Conservation (phyloP, 2,329 filamentous ascomycete species). For the Colletotrichum camelliae region DNA sequence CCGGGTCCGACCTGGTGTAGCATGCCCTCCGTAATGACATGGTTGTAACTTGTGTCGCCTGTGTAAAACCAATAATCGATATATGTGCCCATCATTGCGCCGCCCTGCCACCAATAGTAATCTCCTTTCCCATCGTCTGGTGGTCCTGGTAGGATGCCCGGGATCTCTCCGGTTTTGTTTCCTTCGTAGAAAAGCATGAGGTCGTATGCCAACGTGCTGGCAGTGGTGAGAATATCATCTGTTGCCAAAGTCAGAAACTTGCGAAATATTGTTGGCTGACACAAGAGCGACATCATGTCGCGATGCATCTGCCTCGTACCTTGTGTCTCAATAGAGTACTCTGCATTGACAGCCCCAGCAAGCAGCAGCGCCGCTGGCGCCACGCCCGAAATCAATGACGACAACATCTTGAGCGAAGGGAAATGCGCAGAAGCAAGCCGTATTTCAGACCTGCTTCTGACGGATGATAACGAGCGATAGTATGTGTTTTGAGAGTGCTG, state of each 20-base stretch:
- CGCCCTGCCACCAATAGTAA: conserved; percentile 73
- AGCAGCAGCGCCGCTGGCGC: conserved; percentile 9
- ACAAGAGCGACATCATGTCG: background rate
- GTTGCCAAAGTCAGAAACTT: background rate
- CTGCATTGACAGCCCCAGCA: background rate
- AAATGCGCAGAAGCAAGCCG: background rate
- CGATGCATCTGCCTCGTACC: background rate
- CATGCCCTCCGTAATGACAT: conserved; percentile 55
- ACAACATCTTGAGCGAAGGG: background rate
- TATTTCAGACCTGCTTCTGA: background rate
- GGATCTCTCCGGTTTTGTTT: conserved; percentile 47
- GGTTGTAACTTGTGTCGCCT: conserved; percentile 63
- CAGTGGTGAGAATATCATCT: conserved; percentile 45
- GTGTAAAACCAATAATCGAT: conserved; percentile 71
- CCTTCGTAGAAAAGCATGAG: conserved; percentile 52
- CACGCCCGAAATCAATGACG: background rate
- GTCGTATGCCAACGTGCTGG: conserved; percentile 46
- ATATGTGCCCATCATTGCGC: conserved; percentile 65
- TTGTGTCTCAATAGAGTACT: conserved; percentile 16
- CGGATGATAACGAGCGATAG: background rate
- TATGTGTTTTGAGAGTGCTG: background rate
- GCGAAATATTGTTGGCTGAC: background rate
- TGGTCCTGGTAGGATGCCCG: conserved; percentile 54
- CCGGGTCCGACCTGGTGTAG: conserved; percentile 58
- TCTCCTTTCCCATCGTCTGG: conserved; percentile 38